Conservation (phyloP, 2,329 filamentous ascomycete species). For the Lecanicillium sp. region DNA sequence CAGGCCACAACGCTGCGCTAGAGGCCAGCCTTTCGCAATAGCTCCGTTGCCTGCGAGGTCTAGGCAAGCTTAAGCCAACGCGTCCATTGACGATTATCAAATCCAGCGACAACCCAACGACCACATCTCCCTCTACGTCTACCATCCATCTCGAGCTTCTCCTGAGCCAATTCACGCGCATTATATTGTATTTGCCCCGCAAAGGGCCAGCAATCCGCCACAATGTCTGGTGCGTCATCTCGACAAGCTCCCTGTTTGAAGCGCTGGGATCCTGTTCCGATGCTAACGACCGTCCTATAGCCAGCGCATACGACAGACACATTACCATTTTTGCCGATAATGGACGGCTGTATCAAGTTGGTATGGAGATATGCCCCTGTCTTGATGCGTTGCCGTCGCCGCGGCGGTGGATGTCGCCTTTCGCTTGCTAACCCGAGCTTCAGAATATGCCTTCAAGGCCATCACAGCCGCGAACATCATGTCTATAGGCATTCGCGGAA, state of each 20-base stretch:
- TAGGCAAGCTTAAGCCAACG: constrained; percentile 41
- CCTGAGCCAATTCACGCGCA: background rate
- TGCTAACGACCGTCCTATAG: constrained; percentile 17
- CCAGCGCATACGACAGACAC: constrained; percentile 90
- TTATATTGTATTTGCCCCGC: background rate
- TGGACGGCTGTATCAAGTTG: constrained; percentile 97
- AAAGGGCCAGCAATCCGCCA: constrained; percentile 22
- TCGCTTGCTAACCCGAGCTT: constrained; percentile 6
- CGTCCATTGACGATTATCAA: constrained; percentile 18
- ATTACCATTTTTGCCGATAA: constrained; percentile 99
- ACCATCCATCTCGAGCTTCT: background rate
- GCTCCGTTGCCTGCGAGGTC: constrained; percentile 19
- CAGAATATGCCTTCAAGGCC: constrained; percentile 99
- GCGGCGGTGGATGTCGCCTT: constrained; percentile 10
- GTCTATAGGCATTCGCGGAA: constrained; percentile 89
- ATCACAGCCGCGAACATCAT: constrained; percentile 99
- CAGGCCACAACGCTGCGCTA: constrained; percentile 1
- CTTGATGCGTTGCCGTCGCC: constrained; percentile 1
- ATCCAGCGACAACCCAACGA: constrained; percentile 3
- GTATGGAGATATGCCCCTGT: constrained; percentile 47
- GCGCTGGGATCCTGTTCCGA: constrained; percentile 19
- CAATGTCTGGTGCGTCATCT: constrained; percentile 42
- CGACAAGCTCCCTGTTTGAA: constrained; percentile 6
- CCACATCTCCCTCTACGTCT: constrained; percentile 13
- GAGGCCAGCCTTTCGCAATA: constrained; percentile 4